A percentile compares a stretch with the other conserved stretches of the same genome.
Conservation (phyloP, 2,329 filamentous ascomycete genomes). For the Penicillium sp. region DNA sequence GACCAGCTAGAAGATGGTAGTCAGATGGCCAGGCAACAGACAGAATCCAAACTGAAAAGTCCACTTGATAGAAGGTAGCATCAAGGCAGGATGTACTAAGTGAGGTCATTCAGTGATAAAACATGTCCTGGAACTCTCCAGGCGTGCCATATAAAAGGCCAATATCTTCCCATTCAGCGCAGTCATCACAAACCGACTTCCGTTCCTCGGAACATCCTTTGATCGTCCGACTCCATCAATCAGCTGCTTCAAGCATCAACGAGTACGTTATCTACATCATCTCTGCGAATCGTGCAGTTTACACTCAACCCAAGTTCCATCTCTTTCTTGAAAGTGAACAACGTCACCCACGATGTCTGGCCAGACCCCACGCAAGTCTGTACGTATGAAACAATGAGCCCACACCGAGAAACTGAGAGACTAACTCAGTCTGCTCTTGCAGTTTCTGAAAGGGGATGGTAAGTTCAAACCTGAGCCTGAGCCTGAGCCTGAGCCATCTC, state of each 20-base stretch:
- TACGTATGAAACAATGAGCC: not conserved
- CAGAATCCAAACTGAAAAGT: too few relatives aligned
- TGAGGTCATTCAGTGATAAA: too few relatives aligned
- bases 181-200: not conserved
- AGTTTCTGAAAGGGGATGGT: not conserved
- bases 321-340: not conserved
- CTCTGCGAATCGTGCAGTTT: not conserved
- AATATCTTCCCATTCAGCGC: not conserved
- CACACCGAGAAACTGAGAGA: not conserved
- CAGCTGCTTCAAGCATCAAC: not conserved
- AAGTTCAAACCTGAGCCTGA: not conserved
- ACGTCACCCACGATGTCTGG: not conserved
- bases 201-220: not conserved
- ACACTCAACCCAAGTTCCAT: not conserved
- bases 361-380: not conserved
- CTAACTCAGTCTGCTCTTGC: not conserved
- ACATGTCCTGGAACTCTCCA: not conserved
- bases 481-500: not conserved
- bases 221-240: not conserved
- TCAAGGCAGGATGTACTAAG: too few relatives aligned
- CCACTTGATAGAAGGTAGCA: too few relatives aligned
- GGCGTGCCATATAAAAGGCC: not conserved
- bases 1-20: too few relatives aligned
- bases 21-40: too few relatives aligned
- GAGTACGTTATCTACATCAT: not conserved